These are phyloP conservation scores for Groenewaldozyma auringiensis DNA, from an alignment of 1,139 yeast species.

Conservation along the genomic window DNA sequence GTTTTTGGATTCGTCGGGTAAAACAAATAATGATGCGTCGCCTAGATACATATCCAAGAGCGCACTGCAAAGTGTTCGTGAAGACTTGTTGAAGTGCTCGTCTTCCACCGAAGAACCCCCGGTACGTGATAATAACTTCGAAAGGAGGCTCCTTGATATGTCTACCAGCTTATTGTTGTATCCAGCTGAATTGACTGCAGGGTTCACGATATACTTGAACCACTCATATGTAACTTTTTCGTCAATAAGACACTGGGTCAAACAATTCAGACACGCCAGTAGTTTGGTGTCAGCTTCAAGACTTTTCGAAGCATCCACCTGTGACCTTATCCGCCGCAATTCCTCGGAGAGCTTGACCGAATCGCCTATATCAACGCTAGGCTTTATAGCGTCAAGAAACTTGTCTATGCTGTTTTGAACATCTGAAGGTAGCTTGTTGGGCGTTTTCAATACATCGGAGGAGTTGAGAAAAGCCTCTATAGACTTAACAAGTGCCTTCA, in stretches of 20 bases:
- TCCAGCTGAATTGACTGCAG: slow-evolving; percentile 60
- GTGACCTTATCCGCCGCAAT: slow-evolving; percentile 38
- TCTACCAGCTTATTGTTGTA: slow-evolving; percentile 34
- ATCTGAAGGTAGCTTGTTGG: slow-evolving; percentile 13
- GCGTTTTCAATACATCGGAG: slow-evolving; percentile 2
- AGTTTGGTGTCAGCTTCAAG: slow-evolving; percentile 21
- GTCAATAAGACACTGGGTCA: slow-evolving; percentile 36
- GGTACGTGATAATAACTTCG: slow-evolving; percentile 29
- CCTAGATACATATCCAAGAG: slow-evolving; percentile 21
- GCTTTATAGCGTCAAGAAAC: slow-evolving; percentile 36
- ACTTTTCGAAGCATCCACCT: slow-evolving; percentile 28
- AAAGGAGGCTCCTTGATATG: slow-evolving; percentile 39
- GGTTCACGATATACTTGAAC: slow-evolving; percentile 45
- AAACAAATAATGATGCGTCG: slow-evolving; percentile 4
- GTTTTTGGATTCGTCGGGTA: slow-evolving; percentile 6
- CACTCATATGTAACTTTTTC: slow-evolving; percentile 41
- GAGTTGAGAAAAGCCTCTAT: slow-evolving; percentile 16
- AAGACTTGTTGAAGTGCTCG: not conserved
- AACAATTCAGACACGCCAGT: slow-evolving; percentile 35
- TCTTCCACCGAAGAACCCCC: slow-evolving; percentile 18
- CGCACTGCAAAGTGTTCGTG: slow-evolving; percentile 12
- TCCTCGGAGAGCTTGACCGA: slow-evolving; percentile 42
- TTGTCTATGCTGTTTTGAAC: slow-evolving; percentile 18
- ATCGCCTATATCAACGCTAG: slow-evolving; percentile 32
- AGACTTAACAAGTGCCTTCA: slow-evolving; percentile 17